Evolutionary conservation across 805 yeast species (phyloP).

Genomic region (Suhomyces sp.): DNA sequence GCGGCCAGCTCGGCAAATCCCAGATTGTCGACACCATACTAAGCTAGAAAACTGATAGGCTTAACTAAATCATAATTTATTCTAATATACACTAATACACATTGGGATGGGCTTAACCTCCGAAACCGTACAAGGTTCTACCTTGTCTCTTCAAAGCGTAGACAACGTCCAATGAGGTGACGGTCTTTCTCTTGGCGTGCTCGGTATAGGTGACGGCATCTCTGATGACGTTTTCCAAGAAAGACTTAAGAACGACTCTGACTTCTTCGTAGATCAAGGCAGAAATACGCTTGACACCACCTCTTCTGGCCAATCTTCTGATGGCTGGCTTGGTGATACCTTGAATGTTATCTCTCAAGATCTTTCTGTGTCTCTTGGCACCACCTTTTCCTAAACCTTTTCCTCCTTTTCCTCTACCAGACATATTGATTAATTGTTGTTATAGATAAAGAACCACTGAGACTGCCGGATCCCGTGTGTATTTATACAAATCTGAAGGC

Average conservation of each 20-base stretch:
- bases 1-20: conserved; percentile 9
- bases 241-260: conserved; percentile 92
- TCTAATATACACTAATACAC: conserved; percentile 14
- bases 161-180: conserved; percentile 96
- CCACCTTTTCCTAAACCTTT: conserved; percentile 99
- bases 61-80: conserved; percentile 10
- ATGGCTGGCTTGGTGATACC: conserved; percentile 99
- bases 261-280: conserved; percentile 98
- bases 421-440: conserved; percentile 47
- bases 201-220: conserved; percentile 99
- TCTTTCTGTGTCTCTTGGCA: conserved; percentile 99
- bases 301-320: conserved; percentile 99
- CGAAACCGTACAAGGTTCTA: conserved; percentile 99
- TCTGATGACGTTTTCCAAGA: conserved; percentile 96
- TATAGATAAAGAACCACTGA: conserved; percentile 2
- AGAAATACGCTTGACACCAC: conserved; percentile 99
- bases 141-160: conserved; percentile 99
- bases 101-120: conserved; percentile 67
- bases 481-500: background rate
- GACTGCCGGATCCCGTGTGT: background rate
- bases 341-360: conserved; percentile 98
- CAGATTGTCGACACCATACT: conserved; percentile 10
- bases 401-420: conserved; percentile 99
- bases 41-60: conserved; percentile 3
- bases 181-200: conserved; percentile 99